Conservation (phyloP, 139 green algal genomes). For the Chlamydomonas sphaeroides region DNA sequence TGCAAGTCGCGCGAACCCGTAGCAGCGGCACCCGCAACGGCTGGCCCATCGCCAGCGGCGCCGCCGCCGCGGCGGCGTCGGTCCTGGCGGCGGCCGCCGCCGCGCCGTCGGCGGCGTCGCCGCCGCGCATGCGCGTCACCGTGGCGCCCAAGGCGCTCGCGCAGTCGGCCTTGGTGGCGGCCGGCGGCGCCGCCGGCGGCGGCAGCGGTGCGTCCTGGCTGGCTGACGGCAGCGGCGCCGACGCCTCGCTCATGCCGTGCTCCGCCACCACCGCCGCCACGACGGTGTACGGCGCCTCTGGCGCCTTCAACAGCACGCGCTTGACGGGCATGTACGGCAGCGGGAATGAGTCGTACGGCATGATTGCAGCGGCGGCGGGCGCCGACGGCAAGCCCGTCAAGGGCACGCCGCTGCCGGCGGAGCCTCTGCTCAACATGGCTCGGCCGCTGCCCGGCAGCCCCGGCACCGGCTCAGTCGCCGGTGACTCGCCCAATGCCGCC, state of each 20-base stretch:
- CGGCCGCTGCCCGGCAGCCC: constrained; percentile 13
- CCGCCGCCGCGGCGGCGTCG: not conserved
- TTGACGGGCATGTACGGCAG: not conserved
- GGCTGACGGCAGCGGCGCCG: not conserved
- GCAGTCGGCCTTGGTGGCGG: not conserved
- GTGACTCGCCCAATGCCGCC: too few relatives aligned
- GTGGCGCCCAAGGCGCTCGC: constrained; percentile 14
- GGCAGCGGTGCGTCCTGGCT: not conserved
- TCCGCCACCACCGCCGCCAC: not conserved
- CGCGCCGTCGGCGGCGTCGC: not conserved
- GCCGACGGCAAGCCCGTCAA: not conserved
- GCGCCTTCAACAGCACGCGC: too few relatives aligned
- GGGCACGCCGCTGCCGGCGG: not conserved
- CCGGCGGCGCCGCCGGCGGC: not conserved
- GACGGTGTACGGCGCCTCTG: not conserved
- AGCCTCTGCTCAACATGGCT: constrained; percentile 19
- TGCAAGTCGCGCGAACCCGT: too few relatives aligned
- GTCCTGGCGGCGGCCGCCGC: not conserved
- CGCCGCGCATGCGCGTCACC: constrained; percentile 15
- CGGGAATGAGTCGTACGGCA: not conserved
- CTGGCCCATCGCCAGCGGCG: not conserved
- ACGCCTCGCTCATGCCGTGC: constrained; percentile 1
- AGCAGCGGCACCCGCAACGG: constrained; percentile 9
- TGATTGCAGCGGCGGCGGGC: not conserved
- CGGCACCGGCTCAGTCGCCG: too few relatives aligned